Base-by-base conservation (phyloP, 2,329 filamentous ascomycete species). In the Fusarium buharicum region DNA sequence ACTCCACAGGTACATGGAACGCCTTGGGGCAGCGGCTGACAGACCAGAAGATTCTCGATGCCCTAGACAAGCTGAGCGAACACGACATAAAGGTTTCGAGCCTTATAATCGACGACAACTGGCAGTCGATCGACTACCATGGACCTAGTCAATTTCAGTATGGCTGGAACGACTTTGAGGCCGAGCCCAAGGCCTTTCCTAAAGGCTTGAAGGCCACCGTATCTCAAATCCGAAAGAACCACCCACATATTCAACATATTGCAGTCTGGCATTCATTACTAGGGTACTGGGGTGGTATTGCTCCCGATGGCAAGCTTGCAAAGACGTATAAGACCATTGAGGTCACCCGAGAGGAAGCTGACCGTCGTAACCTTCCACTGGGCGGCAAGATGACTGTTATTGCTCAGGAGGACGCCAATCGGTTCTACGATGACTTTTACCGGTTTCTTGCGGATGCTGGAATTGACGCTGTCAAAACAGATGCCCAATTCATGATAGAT, bases 91-190 rank as follows among this genome's bases (percentile, higher is more conserved):
- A 90, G 37, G 83, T 98, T 40, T 89, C 87, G 1, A 96, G 88
- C 70, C 81, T 99, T 3, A 97, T 98, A 59, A 96, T 99, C 61
- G 95, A 99, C 68, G 95, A 99, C 72, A 96, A 96, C 69, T 99
- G 95, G 95, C 93, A 97, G 75, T 86, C 89, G 9, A 82, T 96
- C 41, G 86, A 85, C 63, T 66, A 81, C 27, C 67, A 72, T 20
- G 81, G 81, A 1, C 71, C 80, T 5, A 79, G 80, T 16, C 82
- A 86, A 61, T 86, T 84, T 60, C 82, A 85, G 45, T 77, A 84
- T 53, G 84, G 88, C 22, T 96, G 91, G 92, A 85, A 86, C 10
- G 85, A 89, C 8, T 98, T 99, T 63, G 93, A 98, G 72, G 95
- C 94, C 0, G 91, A 96, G 55, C 83, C 86, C 11, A 81, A 84